Evolutionary conservation across 2,329 filamentous ascomycete species (phyloP).

Genomic region (Madurella fahalii): DNA sequence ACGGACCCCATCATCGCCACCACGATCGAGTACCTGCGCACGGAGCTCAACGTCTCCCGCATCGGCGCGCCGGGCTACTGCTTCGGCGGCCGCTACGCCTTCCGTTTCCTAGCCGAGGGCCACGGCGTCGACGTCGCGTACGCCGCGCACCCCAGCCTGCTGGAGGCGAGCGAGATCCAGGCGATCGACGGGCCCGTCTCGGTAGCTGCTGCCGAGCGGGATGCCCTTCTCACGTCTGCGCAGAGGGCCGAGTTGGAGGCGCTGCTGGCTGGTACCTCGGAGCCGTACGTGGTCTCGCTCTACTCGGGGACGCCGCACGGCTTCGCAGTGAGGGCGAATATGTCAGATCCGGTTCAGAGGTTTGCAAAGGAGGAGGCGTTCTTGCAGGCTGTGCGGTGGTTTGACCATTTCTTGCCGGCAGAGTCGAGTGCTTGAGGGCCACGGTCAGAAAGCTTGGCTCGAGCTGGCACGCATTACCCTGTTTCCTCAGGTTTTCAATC

Average conservation of each 20-base stretch:
- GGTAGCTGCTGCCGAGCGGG: conserved; percentile 61
- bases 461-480: neutral
- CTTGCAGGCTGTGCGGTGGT: conserved; percentile 71
- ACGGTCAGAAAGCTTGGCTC: neutral
- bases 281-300: conserved; percentile 64
- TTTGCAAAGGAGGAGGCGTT: conserved; percentile 79
- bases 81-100: conserved; percentile 58
- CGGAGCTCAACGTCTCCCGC: conserved; percentile 45
- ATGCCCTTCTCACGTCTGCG: conserved; percentile 53
- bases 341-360: conserved; percentile 46
- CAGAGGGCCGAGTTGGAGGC: conserved; percentile 56
- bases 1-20: conserved; percentile 46
- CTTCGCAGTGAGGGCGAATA: conserved; percentile 66
- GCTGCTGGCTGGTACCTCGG: conserved; percentile 48
- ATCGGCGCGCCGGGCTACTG: conserved; percentile 61
- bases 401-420: conserved; percentile 48
- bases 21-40: conserved; percentile 43
- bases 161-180: conserved; percentile 55
- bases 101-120: conserved; percentile 49
- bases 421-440: neutral
- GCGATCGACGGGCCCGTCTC: conserved; percentile 54
- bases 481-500: too few species aligned
- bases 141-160: conserved; percentile 61
- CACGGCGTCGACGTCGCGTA: conserved; percentile 55
- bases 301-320: conserved; percentile 68